phyloP scores from a whole-genome alignment of 2,329 filamentous ascomycete species.

The Pyrenophora seminiperda region DNA sequence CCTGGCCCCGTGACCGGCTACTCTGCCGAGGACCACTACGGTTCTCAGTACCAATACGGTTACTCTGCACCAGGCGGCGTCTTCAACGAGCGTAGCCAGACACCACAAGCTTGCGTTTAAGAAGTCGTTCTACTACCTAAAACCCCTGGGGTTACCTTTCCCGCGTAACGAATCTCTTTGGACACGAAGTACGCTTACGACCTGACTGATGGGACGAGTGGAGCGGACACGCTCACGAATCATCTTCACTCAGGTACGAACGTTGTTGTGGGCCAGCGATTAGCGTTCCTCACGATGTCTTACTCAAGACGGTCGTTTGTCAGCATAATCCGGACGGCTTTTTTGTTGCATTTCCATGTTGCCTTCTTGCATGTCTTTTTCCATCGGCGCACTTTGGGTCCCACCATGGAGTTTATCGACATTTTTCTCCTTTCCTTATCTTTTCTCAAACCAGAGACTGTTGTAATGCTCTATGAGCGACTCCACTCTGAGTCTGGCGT shows the following conservation, averaged over 20 bases:
- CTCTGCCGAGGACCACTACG: slow-evolving; percentile 47
- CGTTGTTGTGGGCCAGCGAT: slow-evolving; percentile 33
- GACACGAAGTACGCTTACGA: slow-evolving; percentile 45
- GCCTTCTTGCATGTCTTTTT: slow-evolving; percentile 42
- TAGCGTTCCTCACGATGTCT: slow-evolving; percentile 23
- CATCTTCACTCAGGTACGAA: slow-evolving; percentile 36
- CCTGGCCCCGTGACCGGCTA: slow-evolving; percentile 50
- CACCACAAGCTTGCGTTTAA: slow-evolving; percentile 51
- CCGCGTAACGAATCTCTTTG: slow-evolving; percentile 45
- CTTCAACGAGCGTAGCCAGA: slow-evolving; percentile 52
- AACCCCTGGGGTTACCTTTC: slow-evolving; percentile 6
- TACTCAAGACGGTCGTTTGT: slow-evolving; percentile 22
- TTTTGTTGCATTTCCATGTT: slow-evolving; percentile 43
- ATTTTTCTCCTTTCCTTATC: slow-evolving; percentile 23
- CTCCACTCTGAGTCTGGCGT: slow-evolving; percentile 39
- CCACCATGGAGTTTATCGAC: slow-evolving; percentile 27
- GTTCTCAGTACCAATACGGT: slow-evolving; percentile 52
- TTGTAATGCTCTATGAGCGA: slow-evolving; percentile 42
- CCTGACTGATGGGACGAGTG: slow-evolving; percentile 41
- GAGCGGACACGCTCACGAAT: slow-evolving; percentile 48
- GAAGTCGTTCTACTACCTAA: slow-evolving; percentile 13
- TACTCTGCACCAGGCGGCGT: slow-evolving; percentile 50
- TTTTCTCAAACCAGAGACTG: slow-evolving; percentile 34
- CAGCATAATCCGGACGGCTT: slow-evolving; percentile 39
- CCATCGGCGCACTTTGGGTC: slow-evolving; percentile 31